These are phyloP conservation scores for Pseudonitzschia delicatissima DNA, from an alignment of 108 stramenopile genomes.

Conservation along the genomic window DNA sequence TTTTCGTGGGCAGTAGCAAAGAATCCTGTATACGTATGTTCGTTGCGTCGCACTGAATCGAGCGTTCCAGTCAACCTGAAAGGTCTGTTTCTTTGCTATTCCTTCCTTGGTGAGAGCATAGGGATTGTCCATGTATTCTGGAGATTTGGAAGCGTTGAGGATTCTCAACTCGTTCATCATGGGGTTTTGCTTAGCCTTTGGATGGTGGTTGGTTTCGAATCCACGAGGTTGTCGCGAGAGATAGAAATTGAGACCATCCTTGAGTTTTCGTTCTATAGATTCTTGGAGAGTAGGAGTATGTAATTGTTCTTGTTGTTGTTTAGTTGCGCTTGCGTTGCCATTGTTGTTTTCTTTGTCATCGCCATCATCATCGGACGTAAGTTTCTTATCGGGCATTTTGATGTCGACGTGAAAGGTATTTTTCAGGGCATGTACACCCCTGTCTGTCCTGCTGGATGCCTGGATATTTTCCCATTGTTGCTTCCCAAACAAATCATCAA, in stretches of 20 bases:
- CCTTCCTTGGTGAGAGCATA: constrained; percentile 8
- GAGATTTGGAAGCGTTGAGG: constrained; percentile 24
- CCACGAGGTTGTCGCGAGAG: constrained; percentile 27
- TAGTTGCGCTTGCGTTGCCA: not conserved
- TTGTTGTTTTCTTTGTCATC: not conserved
- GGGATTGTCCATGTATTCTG: constrained; percentile 45
- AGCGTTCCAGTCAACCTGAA: constrained; percentile 67
- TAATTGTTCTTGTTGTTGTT: not conserved
- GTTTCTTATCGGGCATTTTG: not conserved
- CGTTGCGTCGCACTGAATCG: constrained; percentile 76
- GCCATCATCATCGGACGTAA: constrained; percentile 23
- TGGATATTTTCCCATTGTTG: constrained; percentile 65
- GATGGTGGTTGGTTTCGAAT: not conserved
- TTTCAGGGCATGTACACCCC: constrained; percentile 81
- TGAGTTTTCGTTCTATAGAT: constrained; percentile 30
- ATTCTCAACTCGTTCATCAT: constrained; percentile 36
- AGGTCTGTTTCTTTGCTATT: constrained; percentile 37
- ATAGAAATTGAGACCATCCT: constrained; percentile 62
- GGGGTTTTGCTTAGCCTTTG: not conserved
- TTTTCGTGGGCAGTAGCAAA: constrained; percentile 29
- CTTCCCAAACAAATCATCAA: constrained; percentile 45
- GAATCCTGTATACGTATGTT: constrained; percentile 71
- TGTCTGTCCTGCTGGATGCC: constrained; percentile 77
- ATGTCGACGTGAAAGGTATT: constrained; percentile 88
- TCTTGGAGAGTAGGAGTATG: not conserved